phyloP scores from a whole-genome alignment of 495 filamentous ascomycete species.

The Cairneyella variabilis region DNA sequence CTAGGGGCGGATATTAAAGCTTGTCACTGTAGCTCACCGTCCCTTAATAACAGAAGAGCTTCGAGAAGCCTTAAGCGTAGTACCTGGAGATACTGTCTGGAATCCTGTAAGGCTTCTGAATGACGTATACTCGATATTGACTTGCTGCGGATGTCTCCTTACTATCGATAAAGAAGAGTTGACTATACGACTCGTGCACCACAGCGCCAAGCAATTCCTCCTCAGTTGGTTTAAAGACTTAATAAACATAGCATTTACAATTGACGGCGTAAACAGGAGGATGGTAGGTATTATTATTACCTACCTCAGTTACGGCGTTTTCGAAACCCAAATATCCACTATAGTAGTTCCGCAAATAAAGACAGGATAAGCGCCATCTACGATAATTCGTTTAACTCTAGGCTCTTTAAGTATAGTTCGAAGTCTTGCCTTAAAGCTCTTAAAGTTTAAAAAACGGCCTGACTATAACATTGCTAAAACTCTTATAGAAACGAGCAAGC shows the following conservation, averaged over 20 bases:
- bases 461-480: constrained; percentile 29
- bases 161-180: constrained; percentile 41
- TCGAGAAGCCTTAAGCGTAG: constrained; percentile 39
- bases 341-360: constrained; percentile 23
- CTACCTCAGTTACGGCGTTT: constrained; percentile 40
- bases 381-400: constrained; percentile 28
- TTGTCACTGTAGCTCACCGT: constrained; percentile 30
- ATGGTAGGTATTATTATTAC: constrained; percentile 37
- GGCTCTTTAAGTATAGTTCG: constrained; percentile 22
- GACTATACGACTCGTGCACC: constrained; percentile 38
- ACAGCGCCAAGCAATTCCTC: constrained; percentile 42
- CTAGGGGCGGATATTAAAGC: constrained; percentile 31
- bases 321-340: constrained; percentile 31
- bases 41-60: constrained; percentile 38
- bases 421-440: constrained; percentile 28
- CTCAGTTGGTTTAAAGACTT: constrained; percentile 25
- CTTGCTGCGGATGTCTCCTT: constrained; percentile 40
- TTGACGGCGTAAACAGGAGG: constrained; percentile 22
- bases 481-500: constrained; percentile 21
- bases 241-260: constrained; percentile 20
- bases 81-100: constrained; percentile 33
- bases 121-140: constrained; percentile 32
- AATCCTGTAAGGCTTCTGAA: constrained; percentile 33
- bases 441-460: constrained; percentile 26
- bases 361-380: constrained; percentile 25